Percentiles rank a stretch among this genome's conserved stretches.
Conservation (phyloP, 2,329 filamentous ascomycete genomes). For the Davidsoniella eucalypti region DNA sequence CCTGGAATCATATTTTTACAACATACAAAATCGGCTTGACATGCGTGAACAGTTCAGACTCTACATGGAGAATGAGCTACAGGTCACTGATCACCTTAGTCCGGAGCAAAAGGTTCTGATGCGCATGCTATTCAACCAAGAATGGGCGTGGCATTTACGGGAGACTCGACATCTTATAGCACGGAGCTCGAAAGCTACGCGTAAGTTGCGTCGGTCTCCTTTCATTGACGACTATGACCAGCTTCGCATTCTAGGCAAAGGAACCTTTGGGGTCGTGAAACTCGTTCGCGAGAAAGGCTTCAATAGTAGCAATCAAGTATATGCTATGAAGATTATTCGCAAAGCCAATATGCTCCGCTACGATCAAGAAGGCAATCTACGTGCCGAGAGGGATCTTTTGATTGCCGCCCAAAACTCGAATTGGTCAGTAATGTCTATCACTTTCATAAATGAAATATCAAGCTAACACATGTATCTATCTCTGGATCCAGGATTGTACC, state of each 20-base stretch:
- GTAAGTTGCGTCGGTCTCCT: slow-evolving; percentile 17
- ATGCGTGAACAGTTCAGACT: slow-evolving; percentile 19
- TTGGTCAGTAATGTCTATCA: slow-evolving; percentile 35
- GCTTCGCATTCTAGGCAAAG: slow-evolving; percentile 72
- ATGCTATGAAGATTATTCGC: slow-evolving; percentile 92
- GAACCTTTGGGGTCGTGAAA: slow-evolving; percentile 84
- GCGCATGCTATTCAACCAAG: slow-evolving; percentile 41
- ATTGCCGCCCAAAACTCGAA: slow-evolving; percentile 74
- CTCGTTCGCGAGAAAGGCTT: slow-evolving; percentile 52
- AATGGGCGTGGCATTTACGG: slow-evolving; percentile 61
- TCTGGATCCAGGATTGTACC: slow-evolving; percentile 53
- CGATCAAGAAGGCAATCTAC: slow-evolving; percentile 79
- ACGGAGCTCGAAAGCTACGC: slow-evolving; percentile 25
- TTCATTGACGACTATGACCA: slow-evolving; percentile 48
- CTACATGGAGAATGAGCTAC: slow-evolving; percentile 34
- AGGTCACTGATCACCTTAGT: slow-evolving; percentile 34
- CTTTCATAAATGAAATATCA: not conserved
- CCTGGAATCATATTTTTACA: slow-evolving; percentile 70
- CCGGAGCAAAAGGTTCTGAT: slow-evolving; percentile 35
- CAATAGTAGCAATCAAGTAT: slow-evolving; percentile 38
- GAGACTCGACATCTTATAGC: slow-evolving; percentile 55
- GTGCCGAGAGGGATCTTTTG: slow-evolving; percentile 82
- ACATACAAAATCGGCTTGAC: slow-evolving; percentile 36
- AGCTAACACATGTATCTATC: not conserved
- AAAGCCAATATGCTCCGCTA: slow-evolving; percentile 88